Conservation (phyloP, 1,284 basidiomycete genomes). For the Pisolithus thermaeus region DNA sequence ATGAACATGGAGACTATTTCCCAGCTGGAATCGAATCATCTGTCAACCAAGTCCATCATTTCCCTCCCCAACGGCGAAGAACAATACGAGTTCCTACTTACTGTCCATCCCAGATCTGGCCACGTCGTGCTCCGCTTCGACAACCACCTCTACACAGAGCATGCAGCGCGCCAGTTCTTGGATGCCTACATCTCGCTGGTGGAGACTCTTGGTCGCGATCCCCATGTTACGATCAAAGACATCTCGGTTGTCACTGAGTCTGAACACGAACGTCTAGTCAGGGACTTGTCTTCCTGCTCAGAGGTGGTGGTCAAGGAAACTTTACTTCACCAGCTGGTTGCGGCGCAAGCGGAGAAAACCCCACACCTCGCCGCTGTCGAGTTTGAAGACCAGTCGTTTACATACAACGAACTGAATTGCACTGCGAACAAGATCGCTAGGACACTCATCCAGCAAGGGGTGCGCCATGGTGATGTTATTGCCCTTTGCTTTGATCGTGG, state of each 20-base stretch:
- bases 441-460: conserved; percentile 20
- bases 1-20: conserved; percentile 22
- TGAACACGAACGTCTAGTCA: conserved; percentile 22
- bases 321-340: conserved; percentile 22
- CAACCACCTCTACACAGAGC: conserved; percentile 24
- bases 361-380: conserved; percentile 20
- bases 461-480: conserved; percentile 21
- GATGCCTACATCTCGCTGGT: conserved; percentile 24
- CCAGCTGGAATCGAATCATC: conserved; percentile 15
- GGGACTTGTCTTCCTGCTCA: conserved; percentile 19
- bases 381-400: conserved; percentile 21
- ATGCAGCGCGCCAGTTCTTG: conserved; percentile 24
- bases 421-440: conserved; percentile 22
- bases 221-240: conserved; percentile 18
- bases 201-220: conserved; percentile 18
- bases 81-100: conserved; percentile 26
- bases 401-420: conserved; percentile 22
- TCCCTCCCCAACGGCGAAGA: conserved; percentile 25
- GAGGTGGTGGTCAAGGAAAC: conserved; percentile 12
- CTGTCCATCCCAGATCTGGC: conserved; percentile 20
- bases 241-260: conserved; percentile 20
- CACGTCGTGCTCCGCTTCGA: conserved; percentile 24
- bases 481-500: conserved; percentile 27
- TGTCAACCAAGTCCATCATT: conserved; percentile 13
- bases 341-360: conserved; percentile 18